Evolutionary conservation across 1,139 yeast species (phyloP).

Genomic region (Saccharomyces hybrid): DNA sequence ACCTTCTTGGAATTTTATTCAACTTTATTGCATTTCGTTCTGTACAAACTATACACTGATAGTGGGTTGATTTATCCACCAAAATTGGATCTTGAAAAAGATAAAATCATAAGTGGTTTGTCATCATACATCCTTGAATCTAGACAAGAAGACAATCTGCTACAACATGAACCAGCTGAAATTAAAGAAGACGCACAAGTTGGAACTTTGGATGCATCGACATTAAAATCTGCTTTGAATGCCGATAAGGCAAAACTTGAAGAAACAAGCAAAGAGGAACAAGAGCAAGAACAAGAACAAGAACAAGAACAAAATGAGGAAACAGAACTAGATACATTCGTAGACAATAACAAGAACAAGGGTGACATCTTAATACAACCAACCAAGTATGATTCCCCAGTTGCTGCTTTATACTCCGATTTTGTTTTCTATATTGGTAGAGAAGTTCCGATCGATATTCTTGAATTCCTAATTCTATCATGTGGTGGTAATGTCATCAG

Average conservation of each 20-base stretch:
- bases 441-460: conserved; percentile 87
- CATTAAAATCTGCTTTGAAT: conserved; percentile 35
- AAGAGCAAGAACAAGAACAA: conserved; percentile 35
- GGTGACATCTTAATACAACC: conserved; percentile 85
- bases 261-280: conserved; percentile 23
- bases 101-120: conserved; percentile 85
- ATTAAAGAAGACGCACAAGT: conserved; percentile 27
- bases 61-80: conserved; percentile 89
- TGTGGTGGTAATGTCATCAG: conserved; percentile 83
- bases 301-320: conserved; percentile 40
- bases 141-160: conserved; percentile 37
- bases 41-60: conserved; percentile 79
- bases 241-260: conserved; percentile 40
- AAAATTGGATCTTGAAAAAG: conserved; percentile 58
- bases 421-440: conserved; percentile 86
- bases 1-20: conserved; percentile 94
- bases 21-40: conserved; percentile 78
- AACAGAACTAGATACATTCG: conserved; percentile 63
- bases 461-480: conserved; percentile 80
- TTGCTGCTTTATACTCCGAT: conserved; percentile 58
- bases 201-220: conserved; percentile 30
- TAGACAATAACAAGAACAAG: conserved; percentile 49
- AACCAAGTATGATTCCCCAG: conserved; percentile 47
- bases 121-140: conserved; percentile 71
- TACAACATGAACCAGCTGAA: conserved; percentile 28